Conservation (phyloP, 768 basidiomycete genomes). For the Boletus barrowsii region DNA sequence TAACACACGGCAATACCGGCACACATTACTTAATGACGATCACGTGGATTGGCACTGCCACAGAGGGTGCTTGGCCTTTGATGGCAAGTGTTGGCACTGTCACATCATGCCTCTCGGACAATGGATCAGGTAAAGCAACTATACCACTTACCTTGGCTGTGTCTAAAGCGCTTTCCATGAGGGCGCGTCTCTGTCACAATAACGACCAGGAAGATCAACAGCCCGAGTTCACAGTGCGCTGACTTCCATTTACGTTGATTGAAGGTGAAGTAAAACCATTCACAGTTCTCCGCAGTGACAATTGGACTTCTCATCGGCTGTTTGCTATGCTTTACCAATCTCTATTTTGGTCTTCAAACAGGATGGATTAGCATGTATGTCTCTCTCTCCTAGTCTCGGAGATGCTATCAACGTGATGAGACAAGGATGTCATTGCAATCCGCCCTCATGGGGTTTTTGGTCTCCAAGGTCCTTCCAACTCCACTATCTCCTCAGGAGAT, state of each 20-base stretch:
- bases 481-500: slow-evolving; percentile 90
- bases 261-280: background rate
- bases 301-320: slow-evolving; percentile 84
- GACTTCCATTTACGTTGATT: background rate
- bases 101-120: background rate
- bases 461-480: slow-evolving; percentile 69
- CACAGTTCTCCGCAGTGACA: slow-evolving; percentile 53
- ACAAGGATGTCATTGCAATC: slow-evolving; percentile 94
- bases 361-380: slow-evolving; percentile 86
- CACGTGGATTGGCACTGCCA: slow-evolving; percentile 26
- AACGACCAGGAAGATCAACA: background rate
- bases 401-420: background rate
- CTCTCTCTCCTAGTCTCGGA: background rate
- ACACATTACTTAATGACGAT: slow-evolving; percentile 30
- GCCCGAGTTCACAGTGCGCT: slow-evolving; percentile 32
- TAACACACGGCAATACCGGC: slow-evolving; percentile 26
- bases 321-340: slow-evolving; percentile 87
- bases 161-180: background rate
- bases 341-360: slow-evolving; percentile 84
- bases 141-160: background rate
- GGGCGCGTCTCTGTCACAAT: slow-evolving; percentile 2
- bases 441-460: slow-evolving; percentile 84
- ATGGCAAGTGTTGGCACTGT: no score
- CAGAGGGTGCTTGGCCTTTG: background rate
- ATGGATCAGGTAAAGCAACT: slow-evolving; percentile 23